Percentiles rank a stretch among this genome's conserved stretches.
Conservation (phyloP, 306 rosid genomes). For the Sesbania bispinosa region DNA sequence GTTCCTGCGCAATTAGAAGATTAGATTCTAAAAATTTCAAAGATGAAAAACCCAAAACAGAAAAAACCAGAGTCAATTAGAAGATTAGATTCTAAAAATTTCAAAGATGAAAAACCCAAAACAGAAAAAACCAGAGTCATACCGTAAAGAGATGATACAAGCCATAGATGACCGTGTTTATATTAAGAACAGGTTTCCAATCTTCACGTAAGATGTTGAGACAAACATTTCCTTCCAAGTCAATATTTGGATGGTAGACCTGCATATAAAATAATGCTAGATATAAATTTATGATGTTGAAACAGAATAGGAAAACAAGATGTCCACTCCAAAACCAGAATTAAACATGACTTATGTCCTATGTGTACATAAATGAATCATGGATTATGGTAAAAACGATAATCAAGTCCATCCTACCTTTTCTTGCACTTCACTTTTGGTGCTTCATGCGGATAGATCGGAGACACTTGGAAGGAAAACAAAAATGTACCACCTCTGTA, state of each 20-base stretch:
- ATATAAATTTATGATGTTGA: background rate
- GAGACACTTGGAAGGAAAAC: slow-evolving; percentile 76
- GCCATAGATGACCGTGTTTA: slow-evolving; percentile 83
- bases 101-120: background rate
- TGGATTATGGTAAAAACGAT: background rate
- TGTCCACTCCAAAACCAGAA: background rate
- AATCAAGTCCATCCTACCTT: slow-evolving; percentile 52
- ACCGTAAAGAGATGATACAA: slow-evolving; percentile 89
- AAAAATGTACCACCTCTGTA: slow-evolving; percentile 76
- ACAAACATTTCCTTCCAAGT: slow-evolving; percentile 95
- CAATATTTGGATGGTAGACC: slow-evolving; percentile 96
- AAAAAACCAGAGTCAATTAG: background rate
- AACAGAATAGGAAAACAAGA: background rate
- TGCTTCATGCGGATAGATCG: slow-evolving; percentile 88
- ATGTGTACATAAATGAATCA: background rate
- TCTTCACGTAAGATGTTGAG: slow-evolving; percentile 94
- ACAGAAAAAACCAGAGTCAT: background rate
- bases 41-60: background rate
- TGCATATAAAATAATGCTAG: slow-evolving; percentile 25
- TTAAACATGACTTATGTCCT: background rate
- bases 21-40: background rate
- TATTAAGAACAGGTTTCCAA: slow-evolving; percentile 96
- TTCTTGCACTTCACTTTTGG: slow-evolving; percentile 94
- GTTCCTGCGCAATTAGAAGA: slow-evolving; percentile 51
- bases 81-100: background rate